Percentiles rank a stretch among this genome's conserved stretches.
Conservation (phyloP, 2,329 filamentous ascomycete genomes). For the Fusarium sp. region DNA sequence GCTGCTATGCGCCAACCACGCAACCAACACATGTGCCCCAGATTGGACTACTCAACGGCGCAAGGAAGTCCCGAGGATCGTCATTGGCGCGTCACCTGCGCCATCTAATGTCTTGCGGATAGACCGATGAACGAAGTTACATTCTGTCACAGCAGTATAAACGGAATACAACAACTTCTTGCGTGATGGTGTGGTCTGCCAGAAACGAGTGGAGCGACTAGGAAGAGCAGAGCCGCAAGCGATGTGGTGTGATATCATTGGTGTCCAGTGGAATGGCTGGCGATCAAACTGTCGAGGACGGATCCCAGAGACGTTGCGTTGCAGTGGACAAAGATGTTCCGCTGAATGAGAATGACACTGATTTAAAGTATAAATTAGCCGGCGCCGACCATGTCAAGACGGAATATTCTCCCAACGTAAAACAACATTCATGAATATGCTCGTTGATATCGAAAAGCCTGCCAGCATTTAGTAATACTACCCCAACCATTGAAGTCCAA, state of each 20-base stretch:
- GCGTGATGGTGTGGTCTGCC: conserved; percentile 42
- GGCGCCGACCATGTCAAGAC: neutral
- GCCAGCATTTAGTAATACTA: neutral
- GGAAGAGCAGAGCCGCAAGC: conserved; percentile 44
- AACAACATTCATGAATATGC: neutral
- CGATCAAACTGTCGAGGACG: conserved; percentile 34
- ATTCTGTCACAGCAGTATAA: conserved; percentile 18
- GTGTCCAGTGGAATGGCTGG: conserved; percentile 30
- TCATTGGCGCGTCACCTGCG: conserved; percentile 42
- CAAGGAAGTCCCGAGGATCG: conserved; percentile 31
- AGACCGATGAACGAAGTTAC: conserved; percentile 29
- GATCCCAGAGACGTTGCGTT: conserved; percentile 25
- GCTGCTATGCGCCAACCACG: conserved; percentile 25
- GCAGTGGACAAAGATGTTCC: conserved; percentile 19
- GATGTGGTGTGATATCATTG: conserved; percentile 52
- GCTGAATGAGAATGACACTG: conserved; percentile 6
- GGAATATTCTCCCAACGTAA: neutral
- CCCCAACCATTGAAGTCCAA: neutral
- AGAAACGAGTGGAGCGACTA: conserved; percentile 20
- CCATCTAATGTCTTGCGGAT: conserved; percentile 15
- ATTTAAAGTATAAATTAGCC: conserved; percentile 37
- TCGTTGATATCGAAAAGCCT: neutral
- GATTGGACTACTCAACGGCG: conserved; percentile 27
- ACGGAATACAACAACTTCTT: conserved; percentile 22
- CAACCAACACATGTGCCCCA: conserved; percentile 43